Percentiles rank a stretch among this genome's conserved stretches.
phyloP scores from a whole-genome alignment of 2,329 filamentous ascomycete species.

The Cordyceps javanica region DNA sequence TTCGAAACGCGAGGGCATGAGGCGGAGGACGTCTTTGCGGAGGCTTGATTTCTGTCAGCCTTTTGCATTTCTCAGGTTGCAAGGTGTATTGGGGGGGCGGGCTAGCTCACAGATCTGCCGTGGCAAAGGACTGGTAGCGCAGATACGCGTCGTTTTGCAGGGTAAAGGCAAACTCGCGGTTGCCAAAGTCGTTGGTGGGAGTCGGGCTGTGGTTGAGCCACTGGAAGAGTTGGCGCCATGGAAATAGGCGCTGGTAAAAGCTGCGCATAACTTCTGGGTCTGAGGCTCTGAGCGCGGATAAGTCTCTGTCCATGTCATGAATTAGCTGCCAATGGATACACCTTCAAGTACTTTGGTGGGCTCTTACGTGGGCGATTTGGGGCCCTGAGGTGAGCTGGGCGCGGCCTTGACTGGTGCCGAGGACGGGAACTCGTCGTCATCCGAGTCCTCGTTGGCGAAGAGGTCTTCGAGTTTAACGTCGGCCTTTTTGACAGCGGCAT shows the following conservation, averaged over 20 bases:
- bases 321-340: too few species aligned
- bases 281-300: constrained; percentile 42
- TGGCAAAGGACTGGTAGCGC: constrained; percentile 71
- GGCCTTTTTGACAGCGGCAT: constrained; percentile 32
- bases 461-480: constrained; percentile 53
- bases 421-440: constrained; percentile 56
- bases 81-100: background rate
- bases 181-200: constrained; percentile 79
- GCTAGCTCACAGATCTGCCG: constrained; percentile 45
- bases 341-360: too few species aligned
- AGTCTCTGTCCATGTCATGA: too few species aligned
- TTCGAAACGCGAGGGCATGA: constrained; percentile 92
- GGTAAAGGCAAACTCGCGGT: constrained; percentile 94
- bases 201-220: constrained; percentile 94
- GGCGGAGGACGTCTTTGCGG: constrained; percentile 81
- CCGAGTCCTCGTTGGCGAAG: constrained; percentile 52
- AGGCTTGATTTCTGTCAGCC: constrained; percentile 46
- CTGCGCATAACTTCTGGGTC: constrained; percentile 83
- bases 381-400: constrained; percentile 36
- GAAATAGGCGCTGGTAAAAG: constrained; percentile 94
- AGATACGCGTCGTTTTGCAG: constrained; percentile 89
- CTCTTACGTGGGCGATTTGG: constrained; percentile 39
- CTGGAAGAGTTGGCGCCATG: constrained; percentile 90
- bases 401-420: constrained; percentile 35
- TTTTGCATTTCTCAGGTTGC: background rate